phyloP scores from a whole-genome alignment of 352 stramenopile species.

The Pythium rishiriense region DNA sequence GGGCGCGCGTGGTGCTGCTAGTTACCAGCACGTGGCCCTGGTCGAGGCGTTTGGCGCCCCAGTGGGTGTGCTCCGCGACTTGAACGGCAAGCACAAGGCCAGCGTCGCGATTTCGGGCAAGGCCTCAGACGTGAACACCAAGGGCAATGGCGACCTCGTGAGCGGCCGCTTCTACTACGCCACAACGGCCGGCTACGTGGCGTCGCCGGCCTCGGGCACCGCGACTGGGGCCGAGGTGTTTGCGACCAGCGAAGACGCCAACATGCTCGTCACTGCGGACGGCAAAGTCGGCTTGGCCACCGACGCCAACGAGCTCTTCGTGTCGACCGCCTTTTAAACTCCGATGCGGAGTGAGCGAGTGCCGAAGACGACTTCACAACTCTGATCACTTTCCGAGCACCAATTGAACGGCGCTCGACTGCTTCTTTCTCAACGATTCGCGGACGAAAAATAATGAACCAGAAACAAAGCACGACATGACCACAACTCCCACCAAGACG shows the following conservation, averaged over 20 bases:
- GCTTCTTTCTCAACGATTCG: neutral
- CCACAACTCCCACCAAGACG: too few relatives aligned
- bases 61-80: conserved; percentile 47
- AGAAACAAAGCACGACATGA: neutral
- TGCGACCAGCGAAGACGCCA: conserved; percentile 22
- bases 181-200: conserved; percentile 48
- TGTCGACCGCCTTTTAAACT: conserved; percentile 48
- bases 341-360: neutral
- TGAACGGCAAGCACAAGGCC: conserved; percentile 28
- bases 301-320: conserved; percentile 53
- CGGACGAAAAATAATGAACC: too few relatives aligned
- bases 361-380: neutral
- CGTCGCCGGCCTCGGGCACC: conserved; percentile 18
- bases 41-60: conserved; percentile 48
- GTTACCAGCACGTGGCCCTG: conserved; percentile 46
- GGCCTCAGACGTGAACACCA: conserved; percentile 32
- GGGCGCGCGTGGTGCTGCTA: conserved; percentile 32
- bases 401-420: conserved; percentile 19
- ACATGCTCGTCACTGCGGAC: conserved; percentile 51
- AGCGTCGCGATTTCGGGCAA: conserved; percentile 39
- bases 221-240: conserved; percentile 41
- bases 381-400: neutral
- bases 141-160: conserved; percentile 29
- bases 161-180: conserved; percentile 54
- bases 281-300: conserved; percentile 56